phyloP scores from a whole-genome alignment of 2,329 filamentous ascomycete genomes.

The Botrytis cinerea region DNA sequence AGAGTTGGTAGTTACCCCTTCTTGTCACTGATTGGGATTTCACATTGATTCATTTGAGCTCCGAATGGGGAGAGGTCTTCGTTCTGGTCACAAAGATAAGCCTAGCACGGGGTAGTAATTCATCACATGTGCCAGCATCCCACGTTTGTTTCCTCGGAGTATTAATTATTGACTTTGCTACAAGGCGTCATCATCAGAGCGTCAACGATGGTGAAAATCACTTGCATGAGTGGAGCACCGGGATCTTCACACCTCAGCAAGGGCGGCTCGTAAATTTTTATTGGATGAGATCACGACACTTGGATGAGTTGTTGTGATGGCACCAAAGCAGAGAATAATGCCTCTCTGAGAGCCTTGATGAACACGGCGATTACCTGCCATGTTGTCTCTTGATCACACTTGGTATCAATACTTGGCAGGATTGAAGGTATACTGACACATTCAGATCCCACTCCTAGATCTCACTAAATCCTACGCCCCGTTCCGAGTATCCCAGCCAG shows the following conservation, averaged over 20 bases:
- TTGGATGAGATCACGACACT: not conserved
- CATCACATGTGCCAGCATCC: conserved; percentile 1
- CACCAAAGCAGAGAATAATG: not conserved
- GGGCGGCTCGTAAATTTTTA: not conserved
- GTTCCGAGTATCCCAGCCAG: not conserved
- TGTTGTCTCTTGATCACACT: not conserved
- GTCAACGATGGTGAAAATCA: conserved; percentile 12
- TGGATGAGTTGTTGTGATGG: not conserved
- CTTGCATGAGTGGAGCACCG: conserved; percentile 20
- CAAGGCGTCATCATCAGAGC: not conserved
- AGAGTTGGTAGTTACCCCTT: not conserved
- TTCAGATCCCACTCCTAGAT: not conserved
- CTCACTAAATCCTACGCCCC: not conserved
- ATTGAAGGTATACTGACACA: conserved; percentile 1
- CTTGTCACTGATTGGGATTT: not conserved
- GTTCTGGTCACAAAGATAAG: not conserved
- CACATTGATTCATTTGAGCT: not conserved
- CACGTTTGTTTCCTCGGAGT: not conserved
- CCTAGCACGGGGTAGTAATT: not conserved
- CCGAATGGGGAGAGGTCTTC: not conserved
- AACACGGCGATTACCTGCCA: not conserved
- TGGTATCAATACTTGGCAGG: not conserved
- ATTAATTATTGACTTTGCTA: conserved; percentile 9
- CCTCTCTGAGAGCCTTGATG: not conserved
- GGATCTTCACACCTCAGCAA: not conserved